Conservation (phyloP, 2,329 filamentous ascomycete species). For the Cladosporium sp. region DNA sequence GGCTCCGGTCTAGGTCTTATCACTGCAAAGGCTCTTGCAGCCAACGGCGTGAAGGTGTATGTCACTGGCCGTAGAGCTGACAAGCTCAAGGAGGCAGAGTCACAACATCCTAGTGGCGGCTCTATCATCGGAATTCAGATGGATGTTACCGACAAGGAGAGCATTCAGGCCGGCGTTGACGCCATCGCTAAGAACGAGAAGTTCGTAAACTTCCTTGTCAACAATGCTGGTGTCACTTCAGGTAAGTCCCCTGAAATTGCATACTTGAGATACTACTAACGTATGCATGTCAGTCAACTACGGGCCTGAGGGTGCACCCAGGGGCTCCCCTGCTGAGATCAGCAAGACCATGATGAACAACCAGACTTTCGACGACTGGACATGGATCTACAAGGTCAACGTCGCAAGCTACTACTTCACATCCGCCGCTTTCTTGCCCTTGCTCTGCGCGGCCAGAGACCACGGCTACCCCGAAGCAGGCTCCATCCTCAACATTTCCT, state of each 20-base stretch:
- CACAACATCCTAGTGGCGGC: slow-evolving; percentile 53
- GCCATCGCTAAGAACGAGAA: slow-evolving; percentile 27
- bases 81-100: slow-evolving; percentile 39
- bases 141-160: slow-evolving; percentile 31
- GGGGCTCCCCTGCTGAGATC: slow-evolving; percentile 50
- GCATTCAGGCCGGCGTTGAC: slow-evolving; percentile 24
- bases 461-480: slow-evolving; percentile 38
- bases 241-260: neutral
- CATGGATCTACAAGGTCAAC: slow-evolving; percentile 41
- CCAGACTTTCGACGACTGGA: slow-evolving; percentile 40
- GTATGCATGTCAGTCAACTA: slow-evolving; percentile 19
- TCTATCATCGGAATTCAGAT: slow-evolving; percentile 39
- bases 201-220: slow-evolving; percentile 30
- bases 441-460: slow-evolving; percentile 40
- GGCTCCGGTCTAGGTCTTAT: slow-evolving; percentile 47
- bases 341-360: slow-evolving; percentile 47
- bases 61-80: slow-evolving; percentile 45
- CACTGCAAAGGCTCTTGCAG: slow-evolving; percentile 43
- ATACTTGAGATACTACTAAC: neutral
- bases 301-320: slow-evolving; percentile 20
- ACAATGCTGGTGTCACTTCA: slow-evolving; percentile 28
- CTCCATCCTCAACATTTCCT: slow-evolving; percentile 44
- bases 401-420: slow-evolving; percentile 44
- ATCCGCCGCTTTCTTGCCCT: slow-evolving; percentile 42
- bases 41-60: slow-evolving; percentile 48